Evolutionary conservation across 371 early-diverging fungal species (phyloP), one percentile per base, ranked within the genome.

Genomic region (Chytridium lagenaria): DNA sequence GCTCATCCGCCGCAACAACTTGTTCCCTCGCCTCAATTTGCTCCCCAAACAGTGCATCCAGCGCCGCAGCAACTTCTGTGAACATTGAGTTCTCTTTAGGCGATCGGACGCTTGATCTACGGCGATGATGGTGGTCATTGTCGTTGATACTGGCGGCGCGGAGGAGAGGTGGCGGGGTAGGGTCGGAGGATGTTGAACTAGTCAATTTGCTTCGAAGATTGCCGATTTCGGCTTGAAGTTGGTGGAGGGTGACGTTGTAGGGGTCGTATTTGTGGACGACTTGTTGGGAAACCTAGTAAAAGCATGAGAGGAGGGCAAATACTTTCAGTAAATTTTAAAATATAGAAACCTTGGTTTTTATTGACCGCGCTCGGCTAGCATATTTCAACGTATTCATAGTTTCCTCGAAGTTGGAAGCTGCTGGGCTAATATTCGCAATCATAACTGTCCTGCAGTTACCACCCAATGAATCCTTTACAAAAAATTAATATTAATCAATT

Each of bases 381-480:
- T 95, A 96, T 77, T 92, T 92, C 19, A 97, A 86, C 0, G 96
- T 97, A 78, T 94, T 94, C 68, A 89, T 86, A 5, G 94, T 93
- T 76, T 95, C 96, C 68, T 93, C 93, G 67, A 86, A 90, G 73
- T 92, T 88, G 33, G 81, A 78, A 33, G 84, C 81, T 2, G 88
- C 84, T 33, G 94, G 93, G 28, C 88, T 90, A 50, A 95, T 89
- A 73, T 91, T 93, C 16, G 92, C 92, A 65, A 95, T 93, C 93
- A 95, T 26, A 80, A 77, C 70, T 80, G 80, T 16, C 82, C 92
- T 71, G 63, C 30, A 19, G 23, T 94, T 34, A 94, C 91, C 95
- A 83, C 12, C 93, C 92, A 66, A n/a, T 33, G 23, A 50, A 22
- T 49, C 26, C n/a, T 23, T 5, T 22, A 16, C 31, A 12, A 44